Conservation (phyloP, 148 eudicot genomes). For the Chenopodium berlandieri region DNA sequence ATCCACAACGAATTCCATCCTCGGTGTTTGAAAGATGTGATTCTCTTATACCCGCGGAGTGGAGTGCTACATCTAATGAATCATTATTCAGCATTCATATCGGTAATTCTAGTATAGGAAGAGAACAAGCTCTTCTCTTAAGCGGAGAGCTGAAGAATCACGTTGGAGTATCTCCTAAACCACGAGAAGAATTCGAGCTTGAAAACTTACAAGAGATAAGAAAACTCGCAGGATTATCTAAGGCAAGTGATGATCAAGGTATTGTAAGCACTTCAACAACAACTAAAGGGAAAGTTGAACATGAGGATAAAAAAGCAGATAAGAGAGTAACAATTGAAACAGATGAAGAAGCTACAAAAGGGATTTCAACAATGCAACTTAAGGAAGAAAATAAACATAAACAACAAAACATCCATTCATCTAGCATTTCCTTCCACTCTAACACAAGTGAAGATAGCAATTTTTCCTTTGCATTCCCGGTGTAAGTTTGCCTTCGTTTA, state of each 20-base stretch:
- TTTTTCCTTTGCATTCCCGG: constrained; percentile 40
- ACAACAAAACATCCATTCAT: constrained; percentile 3
- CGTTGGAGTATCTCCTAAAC: neutral
- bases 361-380: neutral
- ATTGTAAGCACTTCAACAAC: constrained; percentile 8
- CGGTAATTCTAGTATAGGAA: constrained; percentile 28
- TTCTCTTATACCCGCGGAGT: constrained; percentile 25
- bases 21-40: constrained; percentile 29
- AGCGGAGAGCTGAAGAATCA: constrained; percentile 19
- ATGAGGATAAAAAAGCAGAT: neutral
- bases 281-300: neutral
- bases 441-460: constrained; percentile 34
- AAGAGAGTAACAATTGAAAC: constrained; percentile 1
- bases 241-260: constrained; percentile 6
- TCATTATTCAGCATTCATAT: constrained; percentile 39
- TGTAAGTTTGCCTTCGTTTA: constrained; percentile 30
- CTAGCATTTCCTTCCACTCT: constrained; percentile 26
- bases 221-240: constrained; percentile 18
- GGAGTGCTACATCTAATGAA: constrained; percentile 34
- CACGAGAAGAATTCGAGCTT: constrained; percentile 1
- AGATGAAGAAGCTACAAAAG: neutral
- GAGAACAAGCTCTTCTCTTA: constrained; percentile 23
- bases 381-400: neutral
- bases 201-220: neutral
- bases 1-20: constrained; percentile 38